Percentiles rank a stretch among this genome's conserved stretches.
These are phyloP conservation scores for Colletotrichum tamarilloi DNA, from an alignment of 2,329 filamentous ascomycete genomes.

Conservation along the genomic window DNA sequence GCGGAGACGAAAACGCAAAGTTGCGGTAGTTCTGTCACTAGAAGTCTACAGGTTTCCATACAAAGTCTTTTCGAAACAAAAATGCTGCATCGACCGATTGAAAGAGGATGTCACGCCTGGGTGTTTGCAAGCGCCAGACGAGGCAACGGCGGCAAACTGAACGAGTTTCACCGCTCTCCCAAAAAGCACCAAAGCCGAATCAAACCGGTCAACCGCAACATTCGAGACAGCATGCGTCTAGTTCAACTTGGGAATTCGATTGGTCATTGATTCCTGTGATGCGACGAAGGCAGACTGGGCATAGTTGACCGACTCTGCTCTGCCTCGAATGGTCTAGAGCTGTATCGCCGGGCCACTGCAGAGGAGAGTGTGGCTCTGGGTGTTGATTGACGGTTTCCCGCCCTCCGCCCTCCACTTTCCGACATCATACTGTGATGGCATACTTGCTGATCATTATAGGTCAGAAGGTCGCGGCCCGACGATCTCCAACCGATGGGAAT, in stretches of 20 bases:
- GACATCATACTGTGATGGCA: neutral
- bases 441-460: neutral
- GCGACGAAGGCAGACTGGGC: neutral
- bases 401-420: neutral
- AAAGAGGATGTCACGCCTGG: neutral
- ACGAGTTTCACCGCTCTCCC: neutral
- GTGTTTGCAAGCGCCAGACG: neutral
- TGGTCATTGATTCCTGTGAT: slow-evolving; percentile 2
- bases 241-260: slow-evolving; percentile 16
- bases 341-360: neutral
- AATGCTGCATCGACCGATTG: neutral
- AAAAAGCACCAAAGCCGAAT: slow-evolving; percentile 3
- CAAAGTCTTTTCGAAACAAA: neutral
- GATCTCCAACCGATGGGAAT: neutral
- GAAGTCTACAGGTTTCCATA: neutral
- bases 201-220: slow-evolving; percentile 1
- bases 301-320: neutral
- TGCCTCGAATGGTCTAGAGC: neutral
- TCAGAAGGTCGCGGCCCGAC: neutral
- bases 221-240: neutral
- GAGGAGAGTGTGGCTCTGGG: neutral
- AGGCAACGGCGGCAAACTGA: neutral
- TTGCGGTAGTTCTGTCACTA: neutral
- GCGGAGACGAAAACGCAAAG: neutral
- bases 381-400: neutral